These are phyloP conservation scores for Alternaria conjuncta DNA, from an alignment of 2,329 filamentous ascomycete genomes.

Conservation along the genomic window DNA sequence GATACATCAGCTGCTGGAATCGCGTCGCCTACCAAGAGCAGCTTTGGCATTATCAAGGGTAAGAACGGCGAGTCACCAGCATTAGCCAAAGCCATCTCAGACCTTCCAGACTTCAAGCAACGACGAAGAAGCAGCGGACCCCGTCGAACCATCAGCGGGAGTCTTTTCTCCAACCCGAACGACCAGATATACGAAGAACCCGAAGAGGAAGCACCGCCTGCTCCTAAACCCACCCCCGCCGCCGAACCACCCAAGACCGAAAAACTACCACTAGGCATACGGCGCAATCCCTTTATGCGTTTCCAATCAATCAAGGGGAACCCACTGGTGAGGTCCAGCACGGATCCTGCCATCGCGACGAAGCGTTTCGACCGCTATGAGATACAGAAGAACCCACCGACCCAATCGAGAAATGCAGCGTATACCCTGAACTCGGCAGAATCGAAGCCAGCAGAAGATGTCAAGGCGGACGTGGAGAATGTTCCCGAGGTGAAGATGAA, in stretches of 20 bases:
- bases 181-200: conserved; percentile 92
- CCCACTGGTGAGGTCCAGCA: conserved; percentile 52
- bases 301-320: conserved; percentile 61
- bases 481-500: conserved; percentile 62
- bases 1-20: conserved; percentile 27
- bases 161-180: conserved; percentile 70
- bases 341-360: conserved; percentile 54
- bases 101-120: conserved; percentile 37
- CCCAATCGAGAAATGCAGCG: conserved; percentile 78
- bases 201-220: conserved; percentile 54
- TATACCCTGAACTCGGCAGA: conserved; percentile 72
- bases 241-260: conserved; percentile 39
- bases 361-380: conserved; percentile 64
- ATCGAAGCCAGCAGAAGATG: conserved; percentile 39
- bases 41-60: conserved; percentile 20
- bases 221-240: conserved; percentile 35
- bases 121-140: conserved; percentile 68
- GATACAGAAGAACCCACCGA: conserved; percentile 83
- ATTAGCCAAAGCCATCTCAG: conserved; percentile 40
- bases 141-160: conserved; percentile 73
- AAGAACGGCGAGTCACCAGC: conserved; percentile 41
- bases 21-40: conserved; percentile 29
- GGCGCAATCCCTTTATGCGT: conserved; percentile 70
- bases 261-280: conserved; percentile 57
- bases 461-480: conserved; percentile 39